Evolutionary conservation across 257 asterid species (phyloP).

Genomic region (Salvia splendens): DNA sequence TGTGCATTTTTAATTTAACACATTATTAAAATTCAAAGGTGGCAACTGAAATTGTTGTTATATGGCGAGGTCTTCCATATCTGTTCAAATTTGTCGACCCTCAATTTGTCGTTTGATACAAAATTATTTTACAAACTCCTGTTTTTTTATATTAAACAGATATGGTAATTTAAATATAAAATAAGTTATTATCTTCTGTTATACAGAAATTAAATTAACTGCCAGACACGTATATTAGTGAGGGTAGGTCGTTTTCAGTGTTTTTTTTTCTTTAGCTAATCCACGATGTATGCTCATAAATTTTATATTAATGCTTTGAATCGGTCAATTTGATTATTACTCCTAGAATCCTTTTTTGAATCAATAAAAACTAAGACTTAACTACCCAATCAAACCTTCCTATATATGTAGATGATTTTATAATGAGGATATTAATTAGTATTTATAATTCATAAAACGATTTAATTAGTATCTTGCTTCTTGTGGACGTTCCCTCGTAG

Average conservation of each 20-base stretch:
- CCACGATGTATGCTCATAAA: not conserved
- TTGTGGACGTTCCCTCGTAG: too few species aligned
- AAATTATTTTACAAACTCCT: not conserved
- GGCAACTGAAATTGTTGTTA: not conserved
- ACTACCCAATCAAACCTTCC: not conserved
- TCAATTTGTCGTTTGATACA: not conserved
- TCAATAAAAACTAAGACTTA: not conserved
- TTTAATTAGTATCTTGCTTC: too few species aligned
- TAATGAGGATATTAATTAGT: too few species aligned
- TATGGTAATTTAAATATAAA: not conserved
- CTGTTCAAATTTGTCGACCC: not conserved
- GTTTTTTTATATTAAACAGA: not conserved
- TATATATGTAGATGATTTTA: too few species aligned
- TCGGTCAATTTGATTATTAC: conserved; percentile 7
- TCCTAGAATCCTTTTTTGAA: not conserved
- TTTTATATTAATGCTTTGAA: not conserved
- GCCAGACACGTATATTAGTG: too few species aligned
- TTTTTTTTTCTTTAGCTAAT: not conserved
- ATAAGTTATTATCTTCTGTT: not conserved
- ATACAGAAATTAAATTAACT: too few species aligned
- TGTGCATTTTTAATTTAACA: too few species aligned
- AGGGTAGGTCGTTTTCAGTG: not conserved
- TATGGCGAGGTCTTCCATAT: not conserved
- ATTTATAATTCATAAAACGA: too few species aligned
- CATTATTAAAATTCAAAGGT: not conserved